A percentile compares a stretch with the other conserved stretches of the same genome.
phyloP scores from a whole-genome alignment of 805 yeast genomes.

The Saturnispora sekii region DNA sequence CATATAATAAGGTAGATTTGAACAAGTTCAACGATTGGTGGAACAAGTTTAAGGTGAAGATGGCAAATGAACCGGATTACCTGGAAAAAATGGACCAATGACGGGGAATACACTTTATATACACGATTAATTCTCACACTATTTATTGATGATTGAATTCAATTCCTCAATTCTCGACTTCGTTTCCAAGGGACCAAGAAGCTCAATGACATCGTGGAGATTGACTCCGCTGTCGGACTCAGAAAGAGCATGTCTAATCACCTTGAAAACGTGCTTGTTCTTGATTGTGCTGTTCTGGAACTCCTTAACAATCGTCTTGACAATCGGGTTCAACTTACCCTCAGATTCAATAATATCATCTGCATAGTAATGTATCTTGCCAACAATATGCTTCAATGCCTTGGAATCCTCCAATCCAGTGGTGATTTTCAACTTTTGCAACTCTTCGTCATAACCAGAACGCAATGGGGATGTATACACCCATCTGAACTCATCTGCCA shows the following conservation, averaged over 20 bases:
- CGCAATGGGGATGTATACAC: conserved; percentile 1
- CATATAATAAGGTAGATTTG: conserved; percentile 73
- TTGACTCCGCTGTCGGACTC: conserved; percentile 65
- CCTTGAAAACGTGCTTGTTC: conserved; percentile 41
- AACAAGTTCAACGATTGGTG: conserved; percentile 91
- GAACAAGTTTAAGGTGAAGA: conserved; percentile 72
- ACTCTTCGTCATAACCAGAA: neutral
- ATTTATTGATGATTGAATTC: conserved; percentile 1
- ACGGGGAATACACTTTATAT: conserved; percentile 11
- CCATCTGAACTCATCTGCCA: conserved; percentile 6
- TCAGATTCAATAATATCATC: conserved; percentile 5
- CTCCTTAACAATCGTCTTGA: conserved; percentile 3
- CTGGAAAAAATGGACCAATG: conserved; percentile 35
- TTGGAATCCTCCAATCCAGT: conserved; percentile 1
- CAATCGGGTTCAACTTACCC: conserved; percentile 4
- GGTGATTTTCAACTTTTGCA: neutral
- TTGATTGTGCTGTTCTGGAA: conserved; percentile 8
- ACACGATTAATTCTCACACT: neutral
- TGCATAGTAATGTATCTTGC: neutral
- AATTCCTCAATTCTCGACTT: conserved; percentile 19
- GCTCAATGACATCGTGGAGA: conserved; percentile 44
- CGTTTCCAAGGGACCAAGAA: conserved; percentile 40
- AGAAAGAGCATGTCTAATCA: conserved; percentile 57
- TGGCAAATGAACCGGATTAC: conserved; percentile 76
- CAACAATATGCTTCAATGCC: conserved; percentile 3